phyloP scores from a whole-genome alignment of 345 rosid species.

The Euphorbia peplus region DNA sequence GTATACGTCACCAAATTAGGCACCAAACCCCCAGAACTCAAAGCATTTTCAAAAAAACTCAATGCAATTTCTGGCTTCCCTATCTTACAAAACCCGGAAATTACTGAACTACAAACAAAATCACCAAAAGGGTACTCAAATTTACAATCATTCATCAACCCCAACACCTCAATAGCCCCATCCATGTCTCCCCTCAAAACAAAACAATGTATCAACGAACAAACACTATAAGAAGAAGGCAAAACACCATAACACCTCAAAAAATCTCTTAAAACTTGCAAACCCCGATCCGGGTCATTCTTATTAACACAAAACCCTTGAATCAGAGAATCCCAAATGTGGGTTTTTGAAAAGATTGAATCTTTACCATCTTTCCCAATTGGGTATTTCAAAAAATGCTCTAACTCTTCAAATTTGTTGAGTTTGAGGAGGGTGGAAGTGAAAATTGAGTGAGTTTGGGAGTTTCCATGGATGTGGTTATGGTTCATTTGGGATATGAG shows the following conservation, averaged over 20 bases:
- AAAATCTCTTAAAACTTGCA: slow-evolving; percentile 44
- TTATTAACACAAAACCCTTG: slow-evolving; percentile 40
- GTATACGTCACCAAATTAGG: slow-evolving; percentile 66
- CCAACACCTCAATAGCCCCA: slow-evolving; percentile 58
- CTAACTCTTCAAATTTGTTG: slow-evolving; percentile 56
- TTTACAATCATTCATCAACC: slow-evolving; percentile 50
- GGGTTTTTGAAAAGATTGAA: slow-evolving; percentile 30
- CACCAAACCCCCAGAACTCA: slow-evolving; percentile 45
- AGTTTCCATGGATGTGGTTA: slow-evolving; percentile 31
- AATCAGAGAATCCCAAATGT: slow-evolving; percentile 50
- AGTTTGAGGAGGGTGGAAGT: slow-evolving; percentile 51
- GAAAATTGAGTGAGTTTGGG: slow-evolving; percentile 43
- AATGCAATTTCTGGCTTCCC: slow-evolving; percentile 69
- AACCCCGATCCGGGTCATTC: slow-evolving; percentile 46
- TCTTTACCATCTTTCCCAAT: slow-evolving; percentile 33
- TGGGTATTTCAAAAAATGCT: slow-evolving; percentile 43
- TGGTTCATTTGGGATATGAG: slow-evolving; percentile 35
- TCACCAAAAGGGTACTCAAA: slow-evolving; percentile 54
- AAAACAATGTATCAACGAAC: slow-evolving; percentile 55
- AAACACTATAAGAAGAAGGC: slow-evolving; percentile 57
- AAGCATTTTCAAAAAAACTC: slow-evolving; percentile 49
- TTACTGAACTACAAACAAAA: slow-evolving; percentile 67
- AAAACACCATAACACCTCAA: slow-evolving; percentile 44
- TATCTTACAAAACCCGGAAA: slow-evolving; percentile 62
- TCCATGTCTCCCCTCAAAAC: slow-evolving; percentile 45